phyloP scores from a whole-genome alignment of 352 stramenopile species.

The Pythium angustatum region DNA sequence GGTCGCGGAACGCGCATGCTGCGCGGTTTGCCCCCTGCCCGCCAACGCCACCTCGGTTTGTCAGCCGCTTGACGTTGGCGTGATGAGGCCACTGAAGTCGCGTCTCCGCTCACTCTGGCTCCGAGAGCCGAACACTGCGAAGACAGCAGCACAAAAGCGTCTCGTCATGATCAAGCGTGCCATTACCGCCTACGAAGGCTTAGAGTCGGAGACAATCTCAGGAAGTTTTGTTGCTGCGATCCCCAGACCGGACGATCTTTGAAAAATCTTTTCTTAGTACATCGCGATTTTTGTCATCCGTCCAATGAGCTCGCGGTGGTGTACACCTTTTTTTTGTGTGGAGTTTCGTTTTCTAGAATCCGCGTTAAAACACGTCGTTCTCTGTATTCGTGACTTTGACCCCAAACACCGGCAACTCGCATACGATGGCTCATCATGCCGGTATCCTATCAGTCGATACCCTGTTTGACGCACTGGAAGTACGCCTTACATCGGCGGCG shows the following conservation, averaged over 20 bases:
- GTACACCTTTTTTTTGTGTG: not conserved
- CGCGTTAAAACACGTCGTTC: not conserved
- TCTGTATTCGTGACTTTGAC: too few relatives aligned
- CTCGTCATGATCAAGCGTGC: not conserved
- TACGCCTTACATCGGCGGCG: too few relatives aligned
- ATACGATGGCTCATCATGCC: too few relatives aligned
- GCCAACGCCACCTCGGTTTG: slow-evolving; percentile 24
- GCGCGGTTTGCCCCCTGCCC: slow-evolving; percentile 8
- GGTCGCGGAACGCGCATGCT: slow-evolving; percentile 9
- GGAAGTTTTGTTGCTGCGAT: not conserved
- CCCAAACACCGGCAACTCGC: too few relatives aligned
- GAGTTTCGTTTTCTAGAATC: not conserved
- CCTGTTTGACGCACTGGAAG: too few relatives aligned
- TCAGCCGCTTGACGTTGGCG: slow-evolving; percentile 26
- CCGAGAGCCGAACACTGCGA: not conserved
- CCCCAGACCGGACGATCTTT: not conserved
- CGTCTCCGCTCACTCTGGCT: slow-evolving; percentile 24
- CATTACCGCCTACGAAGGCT: not conserved
- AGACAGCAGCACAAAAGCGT: not conserved
- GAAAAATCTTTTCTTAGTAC: not conserved
- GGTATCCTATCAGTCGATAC: too few relatives aligned
- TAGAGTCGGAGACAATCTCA: not conserved
- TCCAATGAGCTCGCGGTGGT: not conserved
- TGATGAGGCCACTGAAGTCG: slow-evolving; percentile 20
- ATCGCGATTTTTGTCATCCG: not conserved